Conservation (phyloP, 1,284 basidiomycete species). For the Agroathelia rolfsii region DNA sequence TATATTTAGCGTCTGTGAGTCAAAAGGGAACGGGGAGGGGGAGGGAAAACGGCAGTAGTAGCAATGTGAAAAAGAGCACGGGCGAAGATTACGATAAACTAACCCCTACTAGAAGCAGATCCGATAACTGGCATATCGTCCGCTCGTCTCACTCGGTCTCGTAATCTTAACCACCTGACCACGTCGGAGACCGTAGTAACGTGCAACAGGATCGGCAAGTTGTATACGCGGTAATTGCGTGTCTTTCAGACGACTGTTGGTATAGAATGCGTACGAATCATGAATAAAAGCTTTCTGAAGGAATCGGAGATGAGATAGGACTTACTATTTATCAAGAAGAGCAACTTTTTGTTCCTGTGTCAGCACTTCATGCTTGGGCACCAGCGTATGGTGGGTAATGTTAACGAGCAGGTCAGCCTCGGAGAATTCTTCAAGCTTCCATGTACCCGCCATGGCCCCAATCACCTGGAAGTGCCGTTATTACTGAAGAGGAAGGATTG, state of each 20-base stretch:
- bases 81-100: too few relatives aligned
- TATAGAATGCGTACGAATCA: conserved; percentile 10
- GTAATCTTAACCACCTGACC: conserved; percentile 99
- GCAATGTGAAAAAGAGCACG: too few relatives aligned
- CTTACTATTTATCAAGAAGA: conserved; percentile 89
- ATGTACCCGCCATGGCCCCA: conserved; percentile 76
- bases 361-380: conserved; percentile 90
- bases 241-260: conserved; percentile 84
- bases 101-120: conserved; percentile 79
- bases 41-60: too few relatives aligned
- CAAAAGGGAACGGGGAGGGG: too few relatives aligned
- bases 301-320: conserved; percentile 15
- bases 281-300: conserved; percentile 5
- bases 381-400: conserved; percentile 92
- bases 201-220: conserved; percentile 89
- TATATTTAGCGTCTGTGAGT: too few relatives aligned
- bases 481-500: conserved; percentile 5
- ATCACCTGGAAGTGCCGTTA: conserved; percentile 55
- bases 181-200: conserved; percentile 92
- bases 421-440: conserved; percentile 91
- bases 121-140: conserved; percentile 88
- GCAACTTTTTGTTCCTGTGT: conserved; percentile 79
- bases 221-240: conserved; percentile 97
- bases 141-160: conserved; percentile 92
- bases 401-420: conserved; percentile 96